These are phyloP conservation scores for Acanthamoeba royreba DNA, from an alignment of 208 protist genomes.

Conservation along the genomic window DNA sequence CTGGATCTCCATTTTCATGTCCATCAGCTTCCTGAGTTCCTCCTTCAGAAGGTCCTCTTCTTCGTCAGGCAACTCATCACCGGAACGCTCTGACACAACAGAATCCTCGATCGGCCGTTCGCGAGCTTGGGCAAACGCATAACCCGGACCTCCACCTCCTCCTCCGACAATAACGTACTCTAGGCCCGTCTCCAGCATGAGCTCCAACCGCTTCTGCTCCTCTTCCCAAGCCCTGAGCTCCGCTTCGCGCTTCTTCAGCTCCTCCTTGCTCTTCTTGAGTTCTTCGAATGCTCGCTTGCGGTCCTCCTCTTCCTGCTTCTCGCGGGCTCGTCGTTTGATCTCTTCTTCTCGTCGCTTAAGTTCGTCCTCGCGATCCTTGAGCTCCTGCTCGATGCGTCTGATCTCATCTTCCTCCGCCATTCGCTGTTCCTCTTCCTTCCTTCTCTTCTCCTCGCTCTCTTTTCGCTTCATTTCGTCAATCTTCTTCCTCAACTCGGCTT, in stretches of 20 bases:
- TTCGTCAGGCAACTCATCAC: no score
- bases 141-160: neutral
- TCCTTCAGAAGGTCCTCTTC: no score
- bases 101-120: no score
- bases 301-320: neutral
- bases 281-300: neutral
- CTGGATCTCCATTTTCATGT: no score
- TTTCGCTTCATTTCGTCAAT: neutral
- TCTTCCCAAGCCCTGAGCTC: neutral
- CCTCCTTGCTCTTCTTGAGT: neutral
- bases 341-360: neutral
- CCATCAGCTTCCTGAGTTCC: no score
- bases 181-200: neutral
- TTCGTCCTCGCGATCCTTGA: neutral
- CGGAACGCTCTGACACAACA: no score
- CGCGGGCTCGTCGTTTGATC: neutral
- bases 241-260: neutral
- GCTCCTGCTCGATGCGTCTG: neutral
- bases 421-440: neutral
- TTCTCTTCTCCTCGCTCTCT: neutral
- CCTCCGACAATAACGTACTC: neutral
- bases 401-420: neutral
- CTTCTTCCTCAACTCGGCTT: neutral
- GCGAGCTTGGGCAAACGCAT: neutral
- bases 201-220: neutral